Evolutionary conservation across 176 grass and related monocot species (phyloP), one percentile per base, ranked within the genome.

Genomic region (Aegilops bicornis): DNA sequence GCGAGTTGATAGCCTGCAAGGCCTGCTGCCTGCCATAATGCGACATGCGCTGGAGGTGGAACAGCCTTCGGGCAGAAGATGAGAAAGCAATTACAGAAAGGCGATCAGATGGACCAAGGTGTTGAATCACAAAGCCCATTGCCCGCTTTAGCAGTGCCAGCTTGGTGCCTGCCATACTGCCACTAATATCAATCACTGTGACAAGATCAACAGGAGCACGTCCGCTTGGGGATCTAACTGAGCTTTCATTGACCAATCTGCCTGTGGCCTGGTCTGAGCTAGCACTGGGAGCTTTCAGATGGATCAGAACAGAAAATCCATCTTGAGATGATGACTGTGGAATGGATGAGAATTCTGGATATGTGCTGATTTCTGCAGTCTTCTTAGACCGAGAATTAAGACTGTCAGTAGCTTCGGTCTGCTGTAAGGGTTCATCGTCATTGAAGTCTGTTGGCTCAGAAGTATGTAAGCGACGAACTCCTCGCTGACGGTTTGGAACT

Each of bases 71-170:
- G 39, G 96, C 93, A 64, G 86, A 63, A 54, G 96, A 95, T 79
- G 96, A 98, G 89, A 98, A 98, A 31, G 88, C 84, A 85, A 98
- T 88, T 50, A 98, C 91, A n/a, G 96, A 98, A 74, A 98, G 94
- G 27, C 96, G 88, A 64, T 98, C 96, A 32, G 87, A 86, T 63
- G 96, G 88, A 1, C 96, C 90, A 75, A 98, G 93, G 78, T 96
- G 88, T 79, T 98, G 96, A 83, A 98, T 90, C 80, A 98, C 93
- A 91, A 98, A 98, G 79, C 90, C 85, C 93, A 98, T 98, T 78
- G 96, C 93, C 64, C 85, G 93, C 86, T 98, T 98, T 37, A 98
- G 66, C 45, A 98, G 90, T 67, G 91, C 92, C 39, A 98, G 82
- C 67, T 98, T 98, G 25, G 96, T 91, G 77, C 96, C 93, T 10